phyloP scores from a whole-genome alignment of 2,329 filamentous ascomycete species.

The Ophiostoma novo-ulmi region DNA sequence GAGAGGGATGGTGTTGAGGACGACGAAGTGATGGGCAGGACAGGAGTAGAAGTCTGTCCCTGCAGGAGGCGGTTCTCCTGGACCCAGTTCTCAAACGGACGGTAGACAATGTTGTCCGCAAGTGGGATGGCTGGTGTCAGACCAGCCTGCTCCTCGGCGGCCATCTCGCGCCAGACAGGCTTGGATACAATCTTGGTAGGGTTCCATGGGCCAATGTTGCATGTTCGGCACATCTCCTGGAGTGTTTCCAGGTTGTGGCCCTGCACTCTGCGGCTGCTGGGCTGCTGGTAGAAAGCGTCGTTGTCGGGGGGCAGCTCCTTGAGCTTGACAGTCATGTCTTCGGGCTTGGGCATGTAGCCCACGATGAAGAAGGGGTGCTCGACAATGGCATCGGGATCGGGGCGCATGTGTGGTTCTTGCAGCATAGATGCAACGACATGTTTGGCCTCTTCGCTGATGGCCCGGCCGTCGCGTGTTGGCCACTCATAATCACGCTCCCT shows the following conservation, averaged over 20 bases:
- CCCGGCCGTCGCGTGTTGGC: slow-evolving; percentile 63
- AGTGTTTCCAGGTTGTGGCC: slow-evolving; percentile 48
- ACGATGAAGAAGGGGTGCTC: slow-evolving; percentile 74
- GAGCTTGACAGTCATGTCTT: slow-evolving; percentile 55
- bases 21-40: slow-evolving; percentile 5
- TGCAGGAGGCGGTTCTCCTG: slow-evolving; percentile 46
- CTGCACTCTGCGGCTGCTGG: slow-evolving; percentile 43
- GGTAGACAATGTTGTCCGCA: slow-evolving; percentile 57
- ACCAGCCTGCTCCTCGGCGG: slow-evolving; percentile 61
- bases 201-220: slow-evolving; percentile 54
- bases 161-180: slow-evolving; percentile 61
- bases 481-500: slow-evolving; percentile 71
- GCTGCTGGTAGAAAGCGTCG: slow-evolving; percentile 52
- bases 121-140: slow-evolving; percentile 60
- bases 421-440: slow-evolving; percentile 72
- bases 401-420: slow-evolving; percentile 67
- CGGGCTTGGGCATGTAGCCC: slow-evolving; percentile 62
- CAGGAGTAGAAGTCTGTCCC: not conserved
- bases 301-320: slow-evolving; percentile 54
- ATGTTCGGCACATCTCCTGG: slow-evolving; percentile 53
- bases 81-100: slow-evolving; percentile 58
- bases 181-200: slow-evolving; percentile 45
- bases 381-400: slow-evolving; percentile 71
- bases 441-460: slow-evolving; percentile 70
- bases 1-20: slow-evolving; percentile 10